A percentile compares a stretch with the other conserved stretches of the same genome.
Conservation (phyloP, 2,329 filamentous ascomycete species). For the Tolypocladium ophioglossoides region DNA sequence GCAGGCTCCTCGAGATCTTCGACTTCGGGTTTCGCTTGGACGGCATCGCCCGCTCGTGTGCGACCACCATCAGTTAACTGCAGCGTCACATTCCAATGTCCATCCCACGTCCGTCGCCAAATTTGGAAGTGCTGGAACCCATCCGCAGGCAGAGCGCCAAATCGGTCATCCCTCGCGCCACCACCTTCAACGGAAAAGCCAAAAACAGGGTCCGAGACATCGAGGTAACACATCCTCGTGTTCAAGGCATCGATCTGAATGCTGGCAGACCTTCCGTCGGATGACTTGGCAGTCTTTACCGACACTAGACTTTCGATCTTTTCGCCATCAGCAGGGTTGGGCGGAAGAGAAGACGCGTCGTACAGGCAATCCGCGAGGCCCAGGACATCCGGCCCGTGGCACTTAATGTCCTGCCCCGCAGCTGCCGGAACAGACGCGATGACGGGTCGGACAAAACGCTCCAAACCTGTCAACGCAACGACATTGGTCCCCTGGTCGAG, state of each 20-base stretch:
- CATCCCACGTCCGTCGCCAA: conserved; percentile 73
- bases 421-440: conserved; percentile 62
- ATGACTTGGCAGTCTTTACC: conserved; percentile 31
- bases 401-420: conserved; percentile 48
- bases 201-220: conserved; percentile 58
- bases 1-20: neutral
- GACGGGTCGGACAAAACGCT: conserved; percentile 55
- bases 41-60: neutral
- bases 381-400: conserved; percentile 29
- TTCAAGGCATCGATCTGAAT: conserved; percentile 62
- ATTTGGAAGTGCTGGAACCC: conserved; percentile 62
- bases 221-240: conserved; percentile 67
- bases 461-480: conserved; percentile 59
- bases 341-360: conserved; percentile 47
- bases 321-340: conserved; percentile 45
- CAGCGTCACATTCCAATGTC: conserved; percentile 56
- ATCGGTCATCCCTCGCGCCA: conserved; percentile 49
- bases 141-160: conserved; percentile 49
- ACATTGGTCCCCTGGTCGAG: conserved; percentile 61
- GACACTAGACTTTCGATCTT: conserved; percentile 48
- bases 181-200: conserved; percentile 54
- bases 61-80: conserved; percentile 10
- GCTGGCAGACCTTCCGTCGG: conserved; percentile 37
- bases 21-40: neutral
- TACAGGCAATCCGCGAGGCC: conserved; percentile 58